phyloP scores from a whole-genome alignment of 345 rosid species.

The Boechera divaricarpa region DNA sequence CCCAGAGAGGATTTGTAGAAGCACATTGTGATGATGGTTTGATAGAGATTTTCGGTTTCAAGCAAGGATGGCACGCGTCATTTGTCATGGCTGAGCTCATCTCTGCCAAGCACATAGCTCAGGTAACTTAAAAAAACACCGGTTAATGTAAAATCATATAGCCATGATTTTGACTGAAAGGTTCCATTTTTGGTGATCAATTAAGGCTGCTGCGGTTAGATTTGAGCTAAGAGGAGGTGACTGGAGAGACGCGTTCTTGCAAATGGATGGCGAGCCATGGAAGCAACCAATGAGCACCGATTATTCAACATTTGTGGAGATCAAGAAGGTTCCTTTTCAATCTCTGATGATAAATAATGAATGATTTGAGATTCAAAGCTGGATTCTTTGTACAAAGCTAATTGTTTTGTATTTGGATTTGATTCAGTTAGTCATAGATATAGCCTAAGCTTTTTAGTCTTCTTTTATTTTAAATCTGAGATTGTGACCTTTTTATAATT shows the following conservation, averaged over 20 bases:
- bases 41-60: constrained; percentile 89
- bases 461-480: not conserved
- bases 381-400: constrained; percentile 39
- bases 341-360: constrained; percentile 76
- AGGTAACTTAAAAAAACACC: constrained; percentile 52
- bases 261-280: constrained; percentile 99
- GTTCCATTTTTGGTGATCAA: not conserved
- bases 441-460: constrained; percentile 20
- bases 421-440: constrained; percentile 34
- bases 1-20: constrained; percentile 89
- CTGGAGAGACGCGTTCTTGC: constrained; percentile 85
- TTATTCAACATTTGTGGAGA: constrained; percentile 76
- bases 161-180: not conserved
- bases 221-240: constrained; percentile 94
- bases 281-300: constrained; percentile 82
- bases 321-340: constrained; percentile 72
- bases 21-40: constrained; percentile 95
- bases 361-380: constrained; percentile 22
- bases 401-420: constrained; percentile 36
- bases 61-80: constrained; percentile 99
- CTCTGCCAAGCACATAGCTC: constrained; percentile 95
- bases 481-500: constrained; percentile 3
- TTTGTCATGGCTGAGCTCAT: constrained; percentile 99
- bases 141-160: not conserved
- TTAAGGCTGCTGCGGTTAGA: constrained; percentile 87